Evolutionary conservation across 1,139 yeast genomes (phyloP), one percentile per base, ranked within the genome.

Genomic region (Hansenula lynferdii): DNA sequence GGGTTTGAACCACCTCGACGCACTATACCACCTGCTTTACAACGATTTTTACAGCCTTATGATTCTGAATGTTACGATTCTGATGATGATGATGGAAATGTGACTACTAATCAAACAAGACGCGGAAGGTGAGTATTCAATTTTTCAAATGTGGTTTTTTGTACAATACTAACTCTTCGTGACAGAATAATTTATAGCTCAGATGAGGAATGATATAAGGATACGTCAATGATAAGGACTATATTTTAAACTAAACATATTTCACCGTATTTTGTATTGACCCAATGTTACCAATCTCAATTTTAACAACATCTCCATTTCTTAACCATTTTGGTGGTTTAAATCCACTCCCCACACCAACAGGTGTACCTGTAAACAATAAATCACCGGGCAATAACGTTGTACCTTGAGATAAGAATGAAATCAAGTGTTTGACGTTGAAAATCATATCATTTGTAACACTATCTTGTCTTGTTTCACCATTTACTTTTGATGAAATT

Each of bases 301-400:
- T 65, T 34, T 62, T 66, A 12, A 71, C 70, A 3, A 58, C 60
- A 47, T 75, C 80, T 14, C 72, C 72, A 45, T 75, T 53, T 42
- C 58, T 55, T 36, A 75, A 58, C 69, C 71, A 75, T 38, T 52
- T 61, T 28, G 66, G 64, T n/a, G 54, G 54, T 19, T 72, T 75
- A 64, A 70, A 60, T 4, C 74, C 77, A 7, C 53, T 47, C 14
- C 65, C 67, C n/a, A 74, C 80, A 17, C 80, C 80, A 31, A 68
- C 57, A 21, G 79, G 79, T 7, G 79, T 73, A 16, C 79, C 79
- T 41, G 75, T 72, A 55, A 70, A 69, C 40, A 73, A 68, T 35
- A 72, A 48, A 40, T 71, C 75, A 30, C 79, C 79, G 5, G 73
- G 72, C 39, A 58, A 56, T 34, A 73, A 60, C 1, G 78, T 73